Evolutionary conservation across 495 filamentous ascomycete genomes (phyloP), one percentile per base, ranked within the genome.

Genomic region (Penicillium parvum): DNA sequence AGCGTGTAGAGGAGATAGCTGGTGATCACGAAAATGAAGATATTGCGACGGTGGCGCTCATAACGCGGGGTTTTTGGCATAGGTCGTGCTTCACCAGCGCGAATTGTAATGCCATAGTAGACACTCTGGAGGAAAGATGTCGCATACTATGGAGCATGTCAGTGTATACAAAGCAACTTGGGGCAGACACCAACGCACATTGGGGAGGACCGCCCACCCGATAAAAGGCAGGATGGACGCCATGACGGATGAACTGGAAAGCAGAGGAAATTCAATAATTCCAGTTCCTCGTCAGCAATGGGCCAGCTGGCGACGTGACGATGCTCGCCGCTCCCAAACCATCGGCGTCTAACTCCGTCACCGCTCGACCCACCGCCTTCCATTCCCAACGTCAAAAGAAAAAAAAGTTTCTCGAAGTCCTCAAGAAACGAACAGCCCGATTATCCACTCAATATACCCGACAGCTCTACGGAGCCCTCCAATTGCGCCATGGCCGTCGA

Each of bases 1-100:
- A 98, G 81, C 23, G 87, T 96, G 71, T 96, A 97, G 45, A 86
- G 66, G 14, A 98, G 84, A 66, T 97, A 98, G 32, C 77, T 58
- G 27, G 81, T 63, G 12, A 96, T 84, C 50, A 97, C 86, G 37
- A 79, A 61, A 60, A 90, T 84, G 61, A 91, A 83, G 61, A 95
- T 90, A 53, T 80, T 78, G 18, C 82, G 85, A 28, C 88, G 82
- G 64, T 95, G 85, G 12, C 77, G 75, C 45, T 71, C 68, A 55
- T 75, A 88, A 52, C 79, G 77, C 0, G 82, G 75, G 2, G 79
- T 79, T 43, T 85, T 84, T 0, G 86, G 89, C 25, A 75, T 69
- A 1, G 92, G 92, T 29, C 79, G 82, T 15, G 82, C 85, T 47
- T 94, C 85, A 50, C 92, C 92, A 19, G 89, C 92, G 50, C 92